Base-by-base conservation (phyloP, 2,329 filamentous ascomycete species). In the Arthroderma sp. region DNA sequence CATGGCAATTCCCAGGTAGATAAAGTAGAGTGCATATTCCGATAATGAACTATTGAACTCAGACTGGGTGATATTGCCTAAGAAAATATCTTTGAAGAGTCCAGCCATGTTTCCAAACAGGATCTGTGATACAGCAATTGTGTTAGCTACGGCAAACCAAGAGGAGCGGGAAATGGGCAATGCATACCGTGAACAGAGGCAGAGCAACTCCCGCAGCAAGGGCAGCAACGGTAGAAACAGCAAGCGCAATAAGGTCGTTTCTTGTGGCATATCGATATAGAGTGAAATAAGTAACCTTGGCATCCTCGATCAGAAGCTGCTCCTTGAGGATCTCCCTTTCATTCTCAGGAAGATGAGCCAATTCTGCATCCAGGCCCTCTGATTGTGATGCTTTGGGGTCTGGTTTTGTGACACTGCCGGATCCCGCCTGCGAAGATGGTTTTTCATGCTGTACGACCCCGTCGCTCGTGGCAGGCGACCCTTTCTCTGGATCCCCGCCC, bases 1-100 rank as follows among this genome's bases (percentile, higher is more conserved):
- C 57, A 88, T 82, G 50, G 72, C 86, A 47, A 94, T 78, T 37
- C 77, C 86, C 39, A 94, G 74, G 60, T 94, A 94, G 31, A 94
- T 67, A 52, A 93, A 91, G 63, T 93, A 93, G 32, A 93, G 65
- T 7, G 87, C 82, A 53, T 81, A 75, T 37, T 71, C 68, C 6
- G 66, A 66, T 53, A 93, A 67, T 47, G 78, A 66, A 43, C 65
- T 50, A 41, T 73, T 70, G 62, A 91, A 91, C 0, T 69, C 65
- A 33, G 68, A 57, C 36, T 72, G 72, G 1, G 63, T 58, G 11
- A 74, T 66, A 0, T 56, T 58, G 5, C 66, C 65, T 3, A 67
- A 61, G 52, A 83, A 75, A 53, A 77, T 85, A 22, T 69, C 58
- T 55, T 83, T 75, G 58, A 94, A 93, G 1, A 73, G 75, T 3